phyloP scores from a whole-genome alignment of 148 eudicot species.

The Beta vulgaris region DNA sequence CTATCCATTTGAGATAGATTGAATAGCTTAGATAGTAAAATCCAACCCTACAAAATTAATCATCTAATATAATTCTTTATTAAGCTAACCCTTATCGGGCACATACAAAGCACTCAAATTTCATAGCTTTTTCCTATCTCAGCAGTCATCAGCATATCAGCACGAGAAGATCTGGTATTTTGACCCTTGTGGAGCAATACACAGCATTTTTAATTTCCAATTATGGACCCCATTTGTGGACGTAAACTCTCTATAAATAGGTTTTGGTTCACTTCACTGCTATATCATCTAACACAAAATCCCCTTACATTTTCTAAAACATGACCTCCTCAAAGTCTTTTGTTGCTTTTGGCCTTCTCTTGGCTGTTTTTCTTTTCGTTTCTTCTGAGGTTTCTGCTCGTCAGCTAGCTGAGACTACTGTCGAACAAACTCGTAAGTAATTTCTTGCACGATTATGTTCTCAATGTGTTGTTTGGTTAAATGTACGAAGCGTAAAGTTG shows the following conservation, averaged over 20 bases:
- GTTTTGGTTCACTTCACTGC: not conserved
- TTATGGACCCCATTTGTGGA: not conserved
- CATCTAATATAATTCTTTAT: too few species aligned
- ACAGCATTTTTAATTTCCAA: not conserved
- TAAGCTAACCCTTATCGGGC: too few species aligned
- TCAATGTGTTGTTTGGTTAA: too few species aligned
- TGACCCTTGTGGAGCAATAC: conserved; percentile 10
- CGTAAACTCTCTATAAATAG: not conserved
- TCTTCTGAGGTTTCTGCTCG: conserved; percentile 2
- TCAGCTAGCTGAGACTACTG: not conserved
- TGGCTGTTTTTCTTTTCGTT: not conserved
- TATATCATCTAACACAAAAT: not conserved
- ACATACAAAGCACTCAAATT: too few species aligned
- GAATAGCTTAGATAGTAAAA: too few species aligned
- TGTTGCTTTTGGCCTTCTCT: not conserved
- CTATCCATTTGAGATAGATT: too few species aligned
- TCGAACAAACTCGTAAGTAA: not conserved
- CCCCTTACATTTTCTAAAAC: not conserved
- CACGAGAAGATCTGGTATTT: not conserved
- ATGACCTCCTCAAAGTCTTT: not conserved
- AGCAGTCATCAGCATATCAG: not conserved
- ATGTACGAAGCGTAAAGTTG: too few species aligned
- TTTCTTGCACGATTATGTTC: too few species aligned
- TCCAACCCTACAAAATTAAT: too few species aligned
- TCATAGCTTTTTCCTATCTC: too few species aligned